Evolutionary conservation across 2,329 filamentous ascomycete species (phyloP), one percentile per base, ranked within the genome.

Genomic region (Harringtonia aguacate): DNA sequence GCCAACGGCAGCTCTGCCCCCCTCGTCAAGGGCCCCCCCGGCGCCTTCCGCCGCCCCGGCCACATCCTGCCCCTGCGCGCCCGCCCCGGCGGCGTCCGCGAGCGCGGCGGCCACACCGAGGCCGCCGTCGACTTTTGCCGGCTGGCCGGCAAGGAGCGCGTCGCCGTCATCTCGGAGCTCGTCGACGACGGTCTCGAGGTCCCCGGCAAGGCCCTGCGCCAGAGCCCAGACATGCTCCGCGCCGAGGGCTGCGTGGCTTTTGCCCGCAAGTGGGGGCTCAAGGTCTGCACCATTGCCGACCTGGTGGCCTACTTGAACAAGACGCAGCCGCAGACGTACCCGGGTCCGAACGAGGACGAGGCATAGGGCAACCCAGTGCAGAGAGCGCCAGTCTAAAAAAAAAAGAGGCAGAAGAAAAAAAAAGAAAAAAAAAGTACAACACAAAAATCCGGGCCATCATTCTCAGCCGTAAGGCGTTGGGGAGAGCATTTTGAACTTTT

Each of bases 261-360:
- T 72, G 92, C 88, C 24, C 79, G 79, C 63, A 80, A 74, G 64
- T 97, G 84, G 80, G 88, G 88, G 5, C 69, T 98, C 54, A 92
- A 84, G 69, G 87, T 94, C 47, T 94, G 89, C 66, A 97, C 92
- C 27, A 97, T 98, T 65, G 88, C 90, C 60, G 88, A 90, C 64
- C 64, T 98, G 65, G 82, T 90, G 24, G 70, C 69, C 46, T 84
- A 94, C 61, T 67, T 95, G 46, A 83, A 92, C 62, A 81, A 79
- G 69, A 80, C 72, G 33, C 81, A 89, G 66, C 81, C 80, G 24
- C 33, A n/a, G 14, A 33, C 17, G 15, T 52, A 48, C 36, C 43
- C 49, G 8, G 50, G 50, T 3, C 47, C 50, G 20, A 41, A 45
- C 30, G 47, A 44, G 24, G 50, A 52, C 18, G 50, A 52, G 47